phyloP scores from a whole-genome alignment of 768 basidiomycete species.

The Tulasnella sp. region DNA sequence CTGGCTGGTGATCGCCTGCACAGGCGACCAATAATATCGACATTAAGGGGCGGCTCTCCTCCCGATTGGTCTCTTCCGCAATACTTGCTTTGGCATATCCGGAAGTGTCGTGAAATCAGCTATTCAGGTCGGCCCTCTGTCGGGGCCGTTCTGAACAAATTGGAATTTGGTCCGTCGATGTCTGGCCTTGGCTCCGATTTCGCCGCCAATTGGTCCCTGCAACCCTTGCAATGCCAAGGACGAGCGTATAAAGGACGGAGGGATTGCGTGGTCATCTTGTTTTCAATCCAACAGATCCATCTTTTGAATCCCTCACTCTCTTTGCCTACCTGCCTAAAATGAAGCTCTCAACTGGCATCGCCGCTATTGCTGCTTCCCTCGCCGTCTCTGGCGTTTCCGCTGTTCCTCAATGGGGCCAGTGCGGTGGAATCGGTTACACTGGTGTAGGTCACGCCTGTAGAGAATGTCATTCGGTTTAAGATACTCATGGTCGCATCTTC shows the following conservation, averaged over 20 bases:
- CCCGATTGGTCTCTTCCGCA: neutral
- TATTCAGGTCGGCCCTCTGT: neutral
- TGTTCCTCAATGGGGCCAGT: slow-evolving; percentile 1
- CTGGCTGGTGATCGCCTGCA: neutral
- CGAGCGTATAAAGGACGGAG: neutral
- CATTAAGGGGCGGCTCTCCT: neutral
- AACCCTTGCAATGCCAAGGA: too few species aligned
- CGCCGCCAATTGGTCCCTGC: neutral
- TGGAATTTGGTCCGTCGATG: neutral
- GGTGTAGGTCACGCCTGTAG: neutral
- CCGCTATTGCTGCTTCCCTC: neutral
- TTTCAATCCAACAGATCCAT: neutral
- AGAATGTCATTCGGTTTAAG: neutral
- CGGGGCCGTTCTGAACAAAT: neutral
- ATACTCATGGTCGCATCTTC: neutral
- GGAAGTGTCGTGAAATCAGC: neutral
- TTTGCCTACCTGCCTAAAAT: neutral
- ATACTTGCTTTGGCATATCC: neutral
- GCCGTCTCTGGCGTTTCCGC: neutral
- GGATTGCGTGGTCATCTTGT: neutral
- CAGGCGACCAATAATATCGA: neutral
- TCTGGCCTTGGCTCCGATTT: neutral
- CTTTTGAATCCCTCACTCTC: neutral
- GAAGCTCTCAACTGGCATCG: slow-evolving; percentile 3
- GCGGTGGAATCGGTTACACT: neutral